Evolutionary conservation across 2,329 filamentous ascomycete species (phyloP), one percentile per base, ranked within the genome.

Genomic region (Colletotrichum musae): DNA sequence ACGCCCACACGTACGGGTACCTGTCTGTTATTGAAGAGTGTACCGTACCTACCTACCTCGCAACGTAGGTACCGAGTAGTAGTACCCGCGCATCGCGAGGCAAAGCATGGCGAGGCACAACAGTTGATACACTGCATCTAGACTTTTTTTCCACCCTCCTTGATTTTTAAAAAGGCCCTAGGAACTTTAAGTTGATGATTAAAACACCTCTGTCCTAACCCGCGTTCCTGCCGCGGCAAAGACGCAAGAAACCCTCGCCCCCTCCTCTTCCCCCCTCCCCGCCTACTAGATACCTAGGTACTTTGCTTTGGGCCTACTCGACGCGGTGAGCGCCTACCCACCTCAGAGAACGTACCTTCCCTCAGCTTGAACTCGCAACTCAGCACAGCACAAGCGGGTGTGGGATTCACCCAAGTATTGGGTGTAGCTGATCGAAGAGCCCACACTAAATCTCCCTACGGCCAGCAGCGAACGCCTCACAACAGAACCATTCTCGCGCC

Each of bases 401-500:
- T 58, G 58, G 68, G 51, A 54, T 64, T 61, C 26, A 53, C 68
- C 47, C 58, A 50, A 51, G 52, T 50, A 68, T 68, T 70, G 64
- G 68, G 52, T 68, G 68, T 47, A 68, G 64, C 68, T 58, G 64
- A 64, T 68, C 64, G 53, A 24, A 24, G 21, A 70, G 68, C 64
- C 68, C 68, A 67, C 67, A 70, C 68, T 69, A 70, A 70, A 70
- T 70, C 68, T 70, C 64, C 68, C 68, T 64, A 70, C 67, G 62
- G 64, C 64, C 68, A 68, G 64, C 68, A 64, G 48, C 58, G 47
- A 70, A 62, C 62, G 67, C 67, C 57, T 67, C 67, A 56, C 48
- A 59, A 59, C 61, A 59, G 51, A 70, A 68, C 47, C 68, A 67
- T 47, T 47, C 41, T 53, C 47, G 52, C 64, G 53, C 58, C 64